phyloP scores from a whole-genome alignment of 768 basidiomycete genomes.

The Lentinula detonsa region DNA sequence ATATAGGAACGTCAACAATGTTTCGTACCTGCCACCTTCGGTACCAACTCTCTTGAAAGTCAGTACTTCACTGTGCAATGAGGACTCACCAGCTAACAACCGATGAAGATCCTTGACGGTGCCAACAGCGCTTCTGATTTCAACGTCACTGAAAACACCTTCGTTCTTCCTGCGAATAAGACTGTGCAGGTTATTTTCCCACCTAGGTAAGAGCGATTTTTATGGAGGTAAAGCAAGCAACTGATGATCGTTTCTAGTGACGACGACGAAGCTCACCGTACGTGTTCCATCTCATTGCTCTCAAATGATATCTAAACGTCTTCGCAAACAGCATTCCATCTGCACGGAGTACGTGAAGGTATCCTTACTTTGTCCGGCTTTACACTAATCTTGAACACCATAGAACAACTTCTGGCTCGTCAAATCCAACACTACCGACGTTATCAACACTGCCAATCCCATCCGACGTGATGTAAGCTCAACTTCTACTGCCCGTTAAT shows the following conservation, averaged over 20 bases:
- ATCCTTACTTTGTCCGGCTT: neutral
- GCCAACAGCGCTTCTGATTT: constrained; percentile 21
- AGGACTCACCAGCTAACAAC: neutral
- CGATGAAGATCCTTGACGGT: constrained; percentile 25
- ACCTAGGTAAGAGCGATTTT: constrained; percentile 4
- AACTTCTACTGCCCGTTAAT: neutral
- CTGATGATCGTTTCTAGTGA: constrained; percentile 7
- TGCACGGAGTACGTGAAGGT: constrained; percentile 19
- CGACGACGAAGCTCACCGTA: constrained; percentile 21
- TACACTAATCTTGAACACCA: neutral
- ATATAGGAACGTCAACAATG: constrained; percentile 24
- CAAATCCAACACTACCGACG: constrained; percentile 25
- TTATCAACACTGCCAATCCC: constrained; percentile 42
- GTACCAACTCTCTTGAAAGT: constrained; percentile 19
- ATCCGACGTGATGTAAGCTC: constrained; percentile 24
- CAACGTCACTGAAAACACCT: constrained; percentile 28
- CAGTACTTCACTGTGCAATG: neutral
- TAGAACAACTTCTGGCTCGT: constrained; percentile 36
- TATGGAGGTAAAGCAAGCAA: neutral
- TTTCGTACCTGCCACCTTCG: constrained; percentile 20
- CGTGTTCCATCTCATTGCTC: neutral
- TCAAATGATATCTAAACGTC: neutral
- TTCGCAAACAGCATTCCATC: constrained; percentile 14
- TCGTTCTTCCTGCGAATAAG: constrained; percentile 29
- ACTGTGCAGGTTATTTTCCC: constrained; percentile 32